Percentiles rank a stretch among this genome's conserved stretches.
Evolutionary conservation across 176 grass and related monocot species (phyloP).

Genomic region (Avena insularis): DNA sequence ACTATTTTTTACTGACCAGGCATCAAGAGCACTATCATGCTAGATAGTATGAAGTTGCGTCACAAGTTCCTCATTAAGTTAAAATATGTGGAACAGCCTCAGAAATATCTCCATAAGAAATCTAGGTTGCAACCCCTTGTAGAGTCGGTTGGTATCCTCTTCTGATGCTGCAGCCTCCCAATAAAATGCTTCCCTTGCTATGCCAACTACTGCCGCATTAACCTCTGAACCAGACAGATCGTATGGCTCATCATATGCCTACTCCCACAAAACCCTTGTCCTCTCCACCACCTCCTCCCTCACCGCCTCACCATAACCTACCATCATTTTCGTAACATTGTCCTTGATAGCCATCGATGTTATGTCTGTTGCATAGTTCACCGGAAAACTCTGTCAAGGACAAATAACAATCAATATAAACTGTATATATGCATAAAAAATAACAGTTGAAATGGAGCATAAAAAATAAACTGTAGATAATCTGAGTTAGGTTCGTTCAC

Average conservation of each 20-base stretch:
- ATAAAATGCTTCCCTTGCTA: constrained; percentile 58
- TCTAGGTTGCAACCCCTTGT: constrained; percentile 81
- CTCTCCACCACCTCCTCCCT: constrained; percentile 47
- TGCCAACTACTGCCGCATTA: constrained; percentile 31
- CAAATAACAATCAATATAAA: constrained; percentile 2
- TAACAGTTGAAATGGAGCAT: background rate
- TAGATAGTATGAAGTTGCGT: constrained; percentile 18
- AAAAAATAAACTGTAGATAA: too few relatives aligned
- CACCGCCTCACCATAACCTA: constrained; percentile 53
- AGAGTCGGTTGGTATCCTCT: constrained; percentile 65
- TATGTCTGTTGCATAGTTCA: constrained; percentile 65
- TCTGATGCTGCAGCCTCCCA: constrained; percentile 58
- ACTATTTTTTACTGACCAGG: background rate
- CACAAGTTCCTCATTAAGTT: constrained; percentile 4
- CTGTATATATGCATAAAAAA: background rate
- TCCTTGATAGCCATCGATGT: constrained; percentile 39
- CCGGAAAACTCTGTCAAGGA: constrained; percentile 55
- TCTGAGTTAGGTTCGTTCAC: too few relatives aligned
- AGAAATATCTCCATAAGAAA: constrained; percentile 80
- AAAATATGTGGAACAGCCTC: constrained; percentile 25
- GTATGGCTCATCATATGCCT: constrained; percentile 78
- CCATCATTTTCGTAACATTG: constrained; percentile 29
- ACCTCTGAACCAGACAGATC: constrained; percentile 64
- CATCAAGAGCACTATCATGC: background rate
- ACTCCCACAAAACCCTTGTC: constrained; percentile 66